Base-by-base conservation (phyloP, 2,329 filamentous ascomycete genomes). In the Penicillium sp. region DNA sequence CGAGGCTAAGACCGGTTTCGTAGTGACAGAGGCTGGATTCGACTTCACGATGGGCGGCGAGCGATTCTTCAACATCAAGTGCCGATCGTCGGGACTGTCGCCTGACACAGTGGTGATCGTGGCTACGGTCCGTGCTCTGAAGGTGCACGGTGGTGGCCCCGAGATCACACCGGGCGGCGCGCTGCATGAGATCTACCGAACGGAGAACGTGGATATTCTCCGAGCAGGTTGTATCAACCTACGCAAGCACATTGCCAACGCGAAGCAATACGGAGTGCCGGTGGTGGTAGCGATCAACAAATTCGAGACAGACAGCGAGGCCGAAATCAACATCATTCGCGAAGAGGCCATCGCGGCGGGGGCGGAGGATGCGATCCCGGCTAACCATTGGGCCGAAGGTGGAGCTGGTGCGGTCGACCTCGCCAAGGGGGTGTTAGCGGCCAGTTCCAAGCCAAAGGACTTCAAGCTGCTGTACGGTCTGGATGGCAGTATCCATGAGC, bases 61-160 rank as follows among this genome's bases (percentile, higher is more conserved):
- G 82, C 89, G 94, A 46, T 99, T 99, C 83, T 97, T 99, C 85
- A 97, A 99, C 80, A 97, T 99, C 81, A 99, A 99, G 82, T 97
- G 94, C 78, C 89, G 94, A 54, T 89, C 91, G 8, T 97, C 93
- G 5, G 93, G 93, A 20, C 86, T 99, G 39, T 85, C 91, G 2
- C 94, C 94, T 2, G 94, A 99, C 67, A 90, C 91, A 1, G 92
- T 96, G 6, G 91, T 99, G 37, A 87, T 99, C 52, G 94, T 99
- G 30, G 93, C 94, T 20, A 99, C 94, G 2, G 90, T 99, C 39
- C 88, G 94, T 62, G 94, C 94, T 6, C 81, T 99, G 59, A 99
- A 99, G 82, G 92, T 97, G 3, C 94, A 99, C 73, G 94, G 94
- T 47, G 94, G 93, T 51, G 94, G 92, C 15, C 93, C 94, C n/a